Conservation (phyloP, 345 rosid genomes). For the Chamaenerion angustifolium region DNA sequence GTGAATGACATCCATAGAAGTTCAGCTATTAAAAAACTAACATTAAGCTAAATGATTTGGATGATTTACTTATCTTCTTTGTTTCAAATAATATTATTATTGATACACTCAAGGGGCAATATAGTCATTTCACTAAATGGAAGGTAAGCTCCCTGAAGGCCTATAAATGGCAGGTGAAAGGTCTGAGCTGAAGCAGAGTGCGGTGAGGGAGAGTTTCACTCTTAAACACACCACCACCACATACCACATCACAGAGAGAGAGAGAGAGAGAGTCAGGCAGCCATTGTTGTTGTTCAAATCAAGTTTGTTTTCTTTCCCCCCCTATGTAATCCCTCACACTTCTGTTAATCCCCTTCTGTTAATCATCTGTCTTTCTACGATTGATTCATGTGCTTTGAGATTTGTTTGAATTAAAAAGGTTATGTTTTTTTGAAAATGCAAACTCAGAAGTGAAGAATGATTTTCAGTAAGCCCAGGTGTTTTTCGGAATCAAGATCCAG, state of each 20-base stretch:
- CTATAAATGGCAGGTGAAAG: background rate
- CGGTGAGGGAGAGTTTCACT: constrained; percentile 5
- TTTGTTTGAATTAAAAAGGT: constrained; percentile 6
- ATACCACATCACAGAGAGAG: background rate
- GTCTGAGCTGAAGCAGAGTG: constrained; percentile 4
- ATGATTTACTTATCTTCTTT: no score
- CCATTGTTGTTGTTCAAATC: background rate
- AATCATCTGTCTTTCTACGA: constrained; percentile 53
- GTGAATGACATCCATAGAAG: no score
- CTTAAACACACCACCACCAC: background rate
- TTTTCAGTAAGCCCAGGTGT: constrained; percentile 49
- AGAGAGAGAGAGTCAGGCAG: constrained; percentile 1
- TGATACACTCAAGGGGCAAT: background rate
- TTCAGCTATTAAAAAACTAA: no score
- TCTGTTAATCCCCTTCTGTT: constrained; percentile 72
- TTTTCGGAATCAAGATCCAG: constrained; percentile 75
- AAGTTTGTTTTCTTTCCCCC: constrained; percentile 8
- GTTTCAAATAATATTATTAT: no score
- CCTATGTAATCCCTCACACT: constrained; percentile 28
- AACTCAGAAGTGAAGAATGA: constrained; percentile 29
- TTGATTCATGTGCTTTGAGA: no score
- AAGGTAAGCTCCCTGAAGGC: background rate
- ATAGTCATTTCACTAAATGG: background rate
- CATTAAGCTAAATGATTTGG: no score
- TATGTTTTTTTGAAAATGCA: constrained; percentile 31